Evolutionary conservation across 805 yeast genomes (phyloP), one percentile per base, ranked within the genome.

Genomic region (Candida succiphila): DNA sequence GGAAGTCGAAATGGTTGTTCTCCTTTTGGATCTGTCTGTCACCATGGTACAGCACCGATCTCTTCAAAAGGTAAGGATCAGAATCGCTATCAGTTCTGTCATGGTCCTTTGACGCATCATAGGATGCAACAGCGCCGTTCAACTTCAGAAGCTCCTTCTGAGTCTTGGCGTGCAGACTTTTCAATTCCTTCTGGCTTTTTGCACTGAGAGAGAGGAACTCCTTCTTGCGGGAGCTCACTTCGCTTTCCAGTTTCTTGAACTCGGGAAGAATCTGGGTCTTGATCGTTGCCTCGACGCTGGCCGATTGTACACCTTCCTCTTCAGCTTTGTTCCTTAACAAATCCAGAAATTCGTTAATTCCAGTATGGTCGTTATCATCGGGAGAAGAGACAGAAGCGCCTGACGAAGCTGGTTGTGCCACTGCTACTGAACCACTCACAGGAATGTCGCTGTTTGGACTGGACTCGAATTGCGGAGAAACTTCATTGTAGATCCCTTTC

Each of bases 21-120:
- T 72, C 77, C 41, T 60, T 60, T 27, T 48, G 49, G 20, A 71
- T 42, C 48, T 71, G 76, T 20, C 44, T 49, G 10, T 54, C 56
- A 4, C 70, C 63, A 30, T 58, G 50, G 29, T 49, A 44, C 19
- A 58, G 36, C 3, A 64, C 52, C 4, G 38, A 29, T 33, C 74
- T 61, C 43, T 62, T 61, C 29, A 60, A 39, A 19, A 69, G 43
- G 40, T 62, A 71, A 5, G 78, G 78, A 41, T 71, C 78, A 25
- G 51, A 51, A 30, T 52, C 48, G 33, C 57, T 53, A 22, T 65
- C 69, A 7, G 56, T 37, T 34, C 52, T 56, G 24, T 52, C 20
- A 10, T 28, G 20, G 4, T 22, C 27, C 3, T 36, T 17, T 1
- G 39, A 19, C 7, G 25, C 7, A 7, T 48, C 54, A 27, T 43